phyloP scores from a whole-genome alignment of 164 flowering plant species.

The Houttuynia cordata region DNA sequence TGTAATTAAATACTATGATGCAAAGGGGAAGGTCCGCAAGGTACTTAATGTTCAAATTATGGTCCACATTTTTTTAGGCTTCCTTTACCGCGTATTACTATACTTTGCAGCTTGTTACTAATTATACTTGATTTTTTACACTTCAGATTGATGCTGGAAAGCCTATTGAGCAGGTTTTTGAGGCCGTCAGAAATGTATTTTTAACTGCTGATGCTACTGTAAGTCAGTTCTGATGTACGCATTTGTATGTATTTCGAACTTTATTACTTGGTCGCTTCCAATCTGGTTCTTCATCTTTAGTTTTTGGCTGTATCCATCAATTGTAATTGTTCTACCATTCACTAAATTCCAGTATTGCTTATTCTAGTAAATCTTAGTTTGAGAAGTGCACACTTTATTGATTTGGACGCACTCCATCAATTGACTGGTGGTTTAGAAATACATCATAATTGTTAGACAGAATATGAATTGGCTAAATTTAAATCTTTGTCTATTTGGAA shows the following conservation, averaged over 20 bases:
- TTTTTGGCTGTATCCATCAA: neutral
- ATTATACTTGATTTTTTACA: neutral
- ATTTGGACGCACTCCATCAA: neutral
- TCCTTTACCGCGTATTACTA: neutral
- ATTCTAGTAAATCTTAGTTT: neutral
- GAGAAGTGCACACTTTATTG: neutral
- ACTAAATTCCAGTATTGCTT: too few species aligned
- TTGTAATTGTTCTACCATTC: too few species aligned
- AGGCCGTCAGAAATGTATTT: constrained; percentile 53
- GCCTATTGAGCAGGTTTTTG: constrained; percentile 70
- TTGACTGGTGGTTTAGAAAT: neutral
- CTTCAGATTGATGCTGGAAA: constrained; percentile 78
- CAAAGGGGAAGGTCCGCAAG: constrained; percentile 68
- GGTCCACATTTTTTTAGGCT: neutral
- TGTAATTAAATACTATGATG: constrained; percentile 50
- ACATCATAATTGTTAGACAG: neutral
- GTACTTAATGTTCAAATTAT: constrained; percentile 21
- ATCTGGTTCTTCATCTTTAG: neutral
- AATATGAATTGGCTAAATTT: neutral
- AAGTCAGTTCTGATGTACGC: neutral
- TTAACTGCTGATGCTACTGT: constrained; percentile 13
- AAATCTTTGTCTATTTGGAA: too few species aligned
- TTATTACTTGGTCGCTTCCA: neutral
- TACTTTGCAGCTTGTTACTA: neutral
- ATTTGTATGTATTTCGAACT: too few species aligned